Conservation (phyloP, 2,329 filamentous ascomycete genomes). For the Paracorniculantispora psalliotae region DNA sequence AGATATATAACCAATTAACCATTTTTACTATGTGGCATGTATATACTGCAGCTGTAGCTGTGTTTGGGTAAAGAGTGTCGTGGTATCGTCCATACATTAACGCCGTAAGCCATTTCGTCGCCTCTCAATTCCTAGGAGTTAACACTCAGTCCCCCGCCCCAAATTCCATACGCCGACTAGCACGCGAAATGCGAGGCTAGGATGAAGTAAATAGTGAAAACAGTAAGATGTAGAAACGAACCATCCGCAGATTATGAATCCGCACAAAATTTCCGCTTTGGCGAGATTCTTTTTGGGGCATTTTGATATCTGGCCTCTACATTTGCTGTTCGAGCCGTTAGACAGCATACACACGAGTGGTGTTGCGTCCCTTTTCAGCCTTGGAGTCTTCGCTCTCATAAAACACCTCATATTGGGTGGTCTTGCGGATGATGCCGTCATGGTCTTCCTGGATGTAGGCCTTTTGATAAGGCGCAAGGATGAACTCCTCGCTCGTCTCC, state of each 20-base stretch:
- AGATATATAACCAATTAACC: neutral
- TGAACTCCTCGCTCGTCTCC: slow-evolving; percentile 31
- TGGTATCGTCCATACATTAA: neutral
- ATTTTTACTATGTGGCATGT: neutral
- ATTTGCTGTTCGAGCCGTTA: neutral
- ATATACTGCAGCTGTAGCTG: neutral
- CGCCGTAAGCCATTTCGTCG: neutral
- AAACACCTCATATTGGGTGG: slow-evolving; percentile 31
- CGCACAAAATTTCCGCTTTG: too few species aligned
- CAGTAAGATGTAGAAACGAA: neutral
- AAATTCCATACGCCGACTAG: neutral
- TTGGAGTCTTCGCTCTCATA: slow-evolving; percentile 22
- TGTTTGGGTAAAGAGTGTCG: neutral
- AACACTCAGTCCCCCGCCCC: neutral
- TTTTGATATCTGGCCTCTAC: neutral
- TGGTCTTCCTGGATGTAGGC: slow-evolving; percentile 15
- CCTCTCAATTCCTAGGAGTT: neutral
- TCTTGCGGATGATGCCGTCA: slow-evolving; percentile 29
- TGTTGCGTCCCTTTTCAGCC: neutral
- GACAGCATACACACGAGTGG: neutral
- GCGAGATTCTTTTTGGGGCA: too few species aligned
- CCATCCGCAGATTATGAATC: too few species aligned
- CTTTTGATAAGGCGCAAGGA: slow-evolving; percentile 22
- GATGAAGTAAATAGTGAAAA: neutral
- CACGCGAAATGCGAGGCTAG: too few species aligned